Percentiles rank a stretch among this genome's conserved stretches.
Conservation (phyloP, 2,329 filamentous ascomycete species). For the Ascochyta fabae region DNA sequence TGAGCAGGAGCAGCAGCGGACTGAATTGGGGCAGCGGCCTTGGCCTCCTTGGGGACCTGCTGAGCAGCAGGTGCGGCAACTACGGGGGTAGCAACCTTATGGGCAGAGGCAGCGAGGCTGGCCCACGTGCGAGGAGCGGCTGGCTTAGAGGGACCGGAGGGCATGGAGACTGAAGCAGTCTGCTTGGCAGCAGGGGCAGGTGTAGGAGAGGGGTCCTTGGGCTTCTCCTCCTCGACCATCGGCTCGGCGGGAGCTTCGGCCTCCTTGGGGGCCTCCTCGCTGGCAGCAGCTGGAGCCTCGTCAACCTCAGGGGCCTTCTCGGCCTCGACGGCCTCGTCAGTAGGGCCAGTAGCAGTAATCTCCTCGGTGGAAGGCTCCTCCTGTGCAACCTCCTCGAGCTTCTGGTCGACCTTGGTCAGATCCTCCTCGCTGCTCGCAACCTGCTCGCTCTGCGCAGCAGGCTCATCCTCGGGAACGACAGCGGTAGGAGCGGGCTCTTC, state of each 20-base stretch:
- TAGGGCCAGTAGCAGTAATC: conserved; percentile 44
- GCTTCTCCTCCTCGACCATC: conserved; percentile 60
- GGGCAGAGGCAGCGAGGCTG: conserved; percentile 65
- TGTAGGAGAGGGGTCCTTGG: conserved; percentile 67
- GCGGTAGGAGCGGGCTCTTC: conserved; percentile 51
- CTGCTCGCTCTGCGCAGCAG: conserved; percentile 42
- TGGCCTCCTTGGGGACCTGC: conserved; percentile 44
- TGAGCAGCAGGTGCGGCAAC: conserved; percentile 45
- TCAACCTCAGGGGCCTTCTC: conserved; percentile 49
- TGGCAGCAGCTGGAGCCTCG: conserved; percentile 47
- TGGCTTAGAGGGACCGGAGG: conserved; percentile 65
- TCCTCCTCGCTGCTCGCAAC: conserved; percentile 53
- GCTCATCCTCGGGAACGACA: conserved; percentile 39
- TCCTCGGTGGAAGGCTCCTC: conserved; percentile 39
- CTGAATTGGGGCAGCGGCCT: conserved; percentile 46
- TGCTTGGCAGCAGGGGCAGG: conserved; percentile 58
- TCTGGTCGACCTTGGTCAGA: conserved; percentile 68
- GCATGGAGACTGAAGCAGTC: conserved; percentile 61
- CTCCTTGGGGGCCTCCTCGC: conserved; percentile 48
- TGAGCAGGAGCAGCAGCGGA: conserved; percentile 35
- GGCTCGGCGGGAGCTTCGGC: conserved; percentile 42
- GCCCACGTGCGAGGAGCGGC: conserved; percentile 73
- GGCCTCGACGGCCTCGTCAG: conserved; percentile 45
- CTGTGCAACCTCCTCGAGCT: conserved; percentile 69
- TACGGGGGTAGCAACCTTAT: conserved; percentile 53